Base-by-base conservation (phyloP, 306 rosid genomes). In the Corylus americana region DNA sequence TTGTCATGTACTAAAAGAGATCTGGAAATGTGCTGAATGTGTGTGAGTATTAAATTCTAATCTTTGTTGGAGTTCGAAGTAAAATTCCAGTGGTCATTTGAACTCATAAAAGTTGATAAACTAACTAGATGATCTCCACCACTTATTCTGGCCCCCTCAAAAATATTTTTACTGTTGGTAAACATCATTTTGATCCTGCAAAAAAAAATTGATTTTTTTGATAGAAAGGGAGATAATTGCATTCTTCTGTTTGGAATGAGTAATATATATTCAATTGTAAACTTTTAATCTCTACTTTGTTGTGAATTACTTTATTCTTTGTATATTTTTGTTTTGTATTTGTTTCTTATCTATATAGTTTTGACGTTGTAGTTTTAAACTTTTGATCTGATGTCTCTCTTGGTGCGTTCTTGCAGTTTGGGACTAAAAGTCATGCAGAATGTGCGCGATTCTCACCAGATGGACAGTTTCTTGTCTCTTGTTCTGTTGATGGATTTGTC, bases 361-460 rank as follows among this genome's bases (percentile, higher is more conserved):
- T 17, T 80, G 53, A 64, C 22, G 31, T 39, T 61, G 11, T 25
- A 62, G 71, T 74, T 76, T 78, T 72, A 70, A 66, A 37, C 61
- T 74, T 73, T 54, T 80, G 57, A 35, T 71, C n/a, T 75, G 42
- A 42, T 45, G 58, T 73, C 72, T 76, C 64, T 78, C 70, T 48
- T 51, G 29, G 71, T 76, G 58, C 85, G 67, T 57, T 61, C 69
- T 64, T 78, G 75, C 83, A 95, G 99, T 96, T 96, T 82, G 98
- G 99, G 76, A 84, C 97, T 47, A 96, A 96, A 82, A 96, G 96
- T 87, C 94, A 96, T 78, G 98, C 99, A 57, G 99, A 96, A 88
- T 89, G 91, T 86, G 98, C 99, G 67, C 81, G 88, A 73, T 96
- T 96, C 91, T 96, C 99, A 55, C 99, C 99, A 50, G 99, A 96